Conservation (phyloP, 2,329 filamentous ascomycete species). For the Leptodontidium sp. region DNA sequence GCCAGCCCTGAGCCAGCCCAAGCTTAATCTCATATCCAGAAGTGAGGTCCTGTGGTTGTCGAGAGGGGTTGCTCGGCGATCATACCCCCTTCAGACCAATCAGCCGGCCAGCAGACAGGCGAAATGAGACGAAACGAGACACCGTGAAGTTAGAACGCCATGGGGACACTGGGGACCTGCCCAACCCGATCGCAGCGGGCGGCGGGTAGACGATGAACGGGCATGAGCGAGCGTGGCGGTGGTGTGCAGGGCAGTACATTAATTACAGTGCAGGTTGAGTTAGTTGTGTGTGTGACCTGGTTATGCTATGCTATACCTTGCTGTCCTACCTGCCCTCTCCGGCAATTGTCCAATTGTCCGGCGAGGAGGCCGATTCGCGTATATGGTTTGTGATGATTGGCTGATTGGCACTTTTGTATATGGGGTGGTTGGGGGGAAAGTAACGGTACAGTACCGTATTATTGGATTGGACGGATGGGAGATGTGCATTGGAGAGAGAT, state of each 20-base stretch:
- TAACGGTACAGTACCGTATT: too few species aligned
- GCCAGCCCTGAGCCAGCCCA: not conserved
- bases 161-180: conserved; percentile 23
- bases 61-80: conserved; percentile 31
- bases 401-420: too few species aligned
- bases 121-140: conserved; percentile 24
- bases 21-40: conserved; percentile 12
- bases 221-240: not conserved
- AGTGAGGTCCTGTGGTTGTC: conserved; percentile 18
- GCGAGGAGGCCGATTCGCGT: conserved; percentile 8
- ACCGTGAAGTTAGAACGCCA: conserved; percentile 4
- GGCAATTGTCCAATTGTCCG: conserved; percentile 27
- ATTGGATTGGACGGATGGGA: too few species aligned
- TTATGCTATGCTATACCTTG: not conserved
- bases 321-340: not conserved
- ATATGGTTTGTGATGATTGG: not conserved
- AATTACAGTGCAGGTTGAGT: too few species aligned
- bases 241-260: not conserved
- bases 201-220: conserved; percentile 20
- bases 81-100: conserved; percentile 29
- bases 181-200: conserved; percentile 19
- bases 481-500: not conserved
- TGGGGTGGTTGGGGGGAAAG: too few species aligned
- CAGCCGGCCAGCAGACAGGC: conserved; percentile 19
- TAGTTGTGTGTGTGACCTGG: not conserved